phyloP scores from a whole-genome alignment of 2,329 filamentous ascomycete genomes.

The Ilyonectria mors-panacis region DNA sequence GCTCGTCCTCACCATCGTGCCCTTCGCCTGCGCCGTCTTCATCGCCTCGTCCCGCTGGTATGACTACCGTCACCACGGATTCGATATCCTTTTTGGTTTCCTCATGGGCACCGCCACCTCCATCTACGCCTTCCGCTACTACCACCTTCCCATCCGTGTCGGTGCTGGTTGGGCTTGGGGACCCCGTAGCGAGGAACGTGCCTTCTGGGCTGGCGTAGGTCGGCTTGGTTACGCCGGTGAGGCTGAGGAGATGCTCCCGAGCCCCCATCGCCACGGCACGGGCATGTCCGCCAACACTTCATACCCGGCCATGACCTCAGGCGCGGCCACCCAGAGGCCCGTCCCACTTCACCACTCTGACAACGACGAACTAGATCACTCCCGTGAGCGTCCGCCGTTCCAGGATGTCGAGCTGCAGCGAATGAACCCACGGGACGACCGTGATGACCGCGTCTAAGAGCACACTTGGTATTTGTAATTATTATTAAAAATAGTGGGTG shows the following conservation, averaged over 20 bases:
- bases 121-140: constrained; percentile 85
- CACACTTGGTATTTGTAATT: constrained; percentile 1
- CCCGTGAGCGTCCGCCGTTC: constrained; percentile 35
- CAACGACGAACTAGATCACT: constrained; percentile 5
- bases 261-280: constrained; percentile 31
- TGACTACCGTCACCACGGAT: constrained; percentile 91
- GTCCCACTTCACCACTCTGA: constrained; percentile 16
- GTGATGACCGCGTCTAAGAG: constrained; percentile 17
- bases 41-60: constrained; percentile 89
- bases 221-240: constrained; percentile 69
- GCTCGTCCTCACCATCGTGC: constrained; percentile 77
- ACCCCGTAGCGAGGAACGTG: constrained; percentile 78
- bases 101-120: constrained; percentile 80
- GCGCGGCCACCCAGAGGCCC: constrained; percentile 41
- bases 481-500: background rate
- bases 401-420: constrained; percentile 53
- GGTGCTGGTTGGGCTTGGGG: constrained; percentile 94
- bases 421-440: constrained; percentile 37
- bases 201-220: constrained; percentile 84
- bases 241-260: constrained; percentile 44
- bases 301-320: constrained; percentile 45
- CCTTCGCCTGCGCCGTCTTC: constrained; percentile 83
- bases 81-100: constrained; percentile 91
- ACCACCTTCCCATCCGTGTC: constrained; percentile 81
- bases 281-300: constrained; percentile 48